Evolutionary conservation across 805 yeast species (phyloP), one percentile per base, ranked within the genome.

Genomic region (Yamadazyma tumulicola): DNA sequence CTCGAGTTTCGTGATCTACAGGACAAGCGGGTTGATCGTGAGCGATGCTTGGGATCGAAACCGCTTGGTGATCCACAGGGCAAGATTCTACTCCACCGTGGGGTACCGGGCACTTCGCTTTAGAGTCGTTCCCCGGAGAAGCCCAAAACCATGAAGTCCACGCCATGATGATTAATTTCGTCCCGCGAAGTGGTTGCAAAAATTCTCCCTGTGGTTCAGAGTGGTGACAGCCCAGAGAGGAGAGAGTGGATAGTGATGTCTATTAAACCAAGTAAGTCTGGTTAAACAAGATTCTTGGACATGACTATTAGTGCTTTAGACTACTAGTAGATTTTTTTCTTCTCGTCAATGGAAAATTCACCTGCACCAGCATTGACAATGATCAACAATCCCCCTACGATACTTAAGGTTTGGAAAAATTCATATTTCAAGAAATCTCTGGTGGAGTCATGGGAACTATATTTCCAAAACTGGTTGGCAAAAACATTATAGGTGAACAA

Each of bases 301-400:
- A n/a, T n/a, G n/a, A n/a, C n/a, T n/a, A n/a, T n/a, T n/a, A n/a
- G n/a, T n/a, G n/a, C n/a, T n/a, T n/a, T 21, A 21, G 9, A 24
- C 27, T 24, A 7, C 14, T 42, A 87, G 57, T 84, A 86, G 40
- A 85, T 80, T 72, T 91, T 91, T 71, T 91, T 89, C 81, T 93
- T 91, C 60, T 88, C 97, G 55, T 91, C 98, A 39, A 91, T 67
- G 18, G 95, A 85, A 45, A 91, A 72, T 49, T 85, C 89, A 32
- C 98, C 98, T 19, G 97, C 97, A 43, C 98, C 98, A 3, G 96
- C 86, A 64, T 85, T 87, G 40, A 86, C 96, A 42, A 93, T 85
- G 47, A 93, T 68, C 42, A 91, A 65, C 43, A 91, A 75, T 1
- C 97, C 98, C 38, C 98, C 98, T 32, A 91, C 89, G 56, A 91